phyloP scores from a whole-genome alignment of 2,329 filamentous ascomycete genomes.

The Endocalyx cinctus region DNA sequence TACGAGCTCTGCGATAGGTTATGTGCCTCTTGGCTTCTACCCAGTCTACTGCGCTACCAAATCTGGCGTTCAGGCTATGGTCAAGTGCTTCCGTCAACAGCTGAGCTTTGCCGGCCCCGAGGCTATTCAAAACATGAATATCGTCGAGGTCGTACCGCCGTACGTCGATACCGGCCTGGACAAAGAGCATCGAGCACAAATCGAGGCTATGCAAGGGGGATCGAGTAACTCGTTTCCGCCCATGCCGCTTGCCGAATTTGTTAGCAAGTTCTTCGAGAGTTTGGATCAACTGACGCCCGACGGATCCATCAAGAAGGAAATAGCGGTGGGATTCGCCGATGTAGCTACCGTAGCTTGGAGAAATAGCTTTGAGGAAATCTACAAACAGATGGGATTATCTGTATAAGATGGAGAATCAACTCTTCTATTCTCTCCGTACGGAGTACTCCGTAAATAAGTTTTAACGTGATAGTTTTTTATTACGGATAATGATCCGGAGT shows the following conservation, averaged over 20 bases:
- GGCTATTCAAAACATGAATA: constrained; percentile 19
- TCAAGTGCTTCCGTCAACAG: constrained; percentile 22
- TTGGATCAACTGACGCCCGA: constrained; percentile 16
- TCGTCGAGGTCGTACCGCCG: constrained; percentile 31
- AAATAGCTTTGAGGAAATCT: too few relatives aligned
- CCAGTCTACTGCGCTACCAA: constrained; percentile 30
- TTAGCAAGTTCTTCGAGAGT: constrained; percentile 21
- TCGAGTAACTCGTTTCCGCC: constrained; percentile 18
- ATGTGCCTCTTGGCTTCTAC: constrained; percentile 22
- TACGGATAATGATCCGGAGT: too few relatives aligned
- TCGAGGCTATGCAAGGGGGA: constrained; percentile 14
- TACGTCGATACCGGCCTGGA: constrained; percentile 32
- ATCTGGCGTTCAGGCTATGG: constrained; percentile 24
- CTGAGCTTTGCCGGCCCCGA: constrained; percentile 15
- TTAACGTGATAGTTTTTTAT: too few relatives aligned
- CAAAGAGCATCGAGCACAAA: constrained; percentile 15
- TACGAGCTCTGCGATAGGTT: constrained; percentile 25
- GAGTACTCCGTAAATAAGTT: too few relatives aligned
- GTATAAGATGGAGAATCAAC: too few relatives aligned
- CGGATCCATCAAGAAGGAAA: constrained; percentile 21
- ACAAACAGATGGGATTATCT: too few relatives aligned
- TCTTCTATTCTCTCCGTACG: too few relatives aligned
- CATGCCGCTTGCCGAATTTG: constrained; percentile 29
- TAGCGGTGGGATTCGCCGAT: constrained; percentile 24
- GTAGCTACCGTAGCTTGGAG: too few relatives aligned